Evolutionary conservation across 2,329 filamentous ascomycete species (phyloP).

Genomic region (Diaporthe ilicicola): DNA sequence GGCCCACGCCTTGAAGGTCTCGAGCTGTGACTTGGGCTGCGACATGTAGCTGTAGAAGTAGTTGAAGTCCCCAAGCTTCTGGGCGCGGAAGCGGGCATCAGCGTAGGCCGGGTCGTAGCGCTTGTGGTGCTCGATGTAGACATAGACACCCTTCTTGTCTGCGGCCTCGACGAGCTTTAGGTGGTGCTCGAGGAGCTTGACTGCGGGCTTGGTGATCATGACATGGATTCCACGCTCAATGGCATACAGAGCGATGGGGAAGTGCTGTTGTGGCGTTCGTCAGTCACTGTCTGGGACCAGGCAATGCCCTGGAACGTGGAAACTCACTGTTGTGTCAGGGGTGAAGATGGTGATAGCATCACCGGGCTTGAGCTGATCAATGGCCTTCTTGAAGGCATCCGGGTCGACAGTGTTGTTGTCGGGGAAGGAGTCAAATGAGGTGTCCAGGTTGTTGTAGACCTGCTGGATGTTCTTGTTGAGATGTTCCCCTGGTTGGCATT

Average conservation of each 20-base stretch:
- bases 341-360: slow-evolving; percentile 97
- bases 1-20: slow-evolving; percentile 95
- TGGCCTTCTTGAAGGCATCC: slow-evolving; percentile 87
- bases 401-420: slow-evolving; percentile 77
- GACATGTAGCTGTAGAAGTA: slow-evolving; percentile 99
- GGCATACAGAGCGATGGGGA: slow-evolving; percentile 89
- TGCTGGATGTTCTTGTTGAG: slow-evolving; percentile 86
- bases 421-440: slow-evolving; percentile 84
- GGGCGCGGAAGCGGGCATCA: slow-evolving; percentile 81
- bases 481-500: slow-evolving; percentile 80
- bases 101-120: slow-evolving; percentile 93
- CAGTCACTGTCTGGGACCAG: not conserved
- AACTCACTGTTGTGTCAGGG: slow-evolving; percentile 75
- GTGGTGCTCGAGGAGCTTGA: slow-evolving; percentile 84
- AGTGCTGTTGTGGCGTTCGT: slow-evolving; percentile 59
- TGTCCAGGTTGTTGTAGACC: slow-evolving; percentile 89
- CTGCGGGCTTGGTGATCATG: slow-evolving; percentile 92
- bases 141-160: slow-evolving; percentile 80
- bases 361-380: slow-evolving; percentile 81
- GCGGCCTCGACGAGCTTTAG: slow-evolving; percentile 77
- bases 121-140: slow-evolving; percentile 97
- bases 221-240: slow-evolving; percentile 90
- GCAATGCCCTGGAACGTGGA: not conserved
- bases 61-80: slow-evolving; percentile 90
- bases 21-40: slow-evolving; percentile 88